Base-by-base conservation (phyloP, 768 basidiomycete species). In the Leccinellum luteum region DNA sequence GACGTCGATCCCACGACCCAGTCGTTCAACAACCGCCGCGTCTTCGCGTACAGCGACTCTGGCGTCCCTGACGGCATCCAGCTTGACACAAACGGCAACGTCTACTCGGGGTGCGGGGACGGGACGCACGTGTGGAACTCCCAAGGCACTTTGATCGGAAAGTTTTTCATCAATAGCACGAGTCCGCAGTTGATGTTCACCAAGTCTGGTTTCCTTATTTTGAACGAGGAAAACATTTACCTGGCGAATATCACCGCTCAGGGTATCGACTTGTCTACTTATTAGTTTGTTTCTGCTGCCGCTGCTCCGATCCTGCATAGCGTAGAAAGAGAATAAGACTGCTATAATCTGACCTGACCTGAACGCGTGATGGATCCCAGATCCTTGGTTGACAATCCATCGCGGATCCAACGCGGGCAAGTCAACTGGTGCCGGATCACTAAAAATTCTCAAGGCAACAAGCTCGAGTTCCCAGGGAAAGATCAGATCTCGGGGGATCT, bases 21-120 rank as follows among this genome's bases (percentile, higher is more conserved):
- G 38, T 68, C 75, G 2, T 85, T 88, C 66, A 69, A 52, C 49
- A 83, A 89, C 66, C 79, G 85, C 27, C 79, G 86, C 7, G 77
- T 87, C 15, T 85, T 89, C 60, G 85, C 87, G 0, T 88, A 82
- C 59, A 66, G 75, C 14, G 87, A 89, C 56, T 76, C 85, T 17
- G 87, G 86, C 3, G 70, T 84, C 25, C 81, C 86, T 14, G 87
- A 89, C 59, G 86, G 87, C 15, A 69, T 89, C 12, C 82, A 85
- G 63, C 74, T 86, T 2, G 88, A 90, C 62, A 72, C 74, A 2
- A 66, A 76, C 0, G 86, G 86, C 0, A 89, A 89, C 60, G 80
- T 90, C 0, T 89, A 84, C 65, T 74, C 82, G 4, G 84, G 82
- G 2, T 81, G 81, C 54, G 85, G 81, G n/a, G 87, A 89, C 59